Evolutionary conservation across 495 filamentous ascomycete species (phyloP), one percentile per base, ranked within the genome.

Genomic region (Aspergillus carlsbadensis): DNA sequence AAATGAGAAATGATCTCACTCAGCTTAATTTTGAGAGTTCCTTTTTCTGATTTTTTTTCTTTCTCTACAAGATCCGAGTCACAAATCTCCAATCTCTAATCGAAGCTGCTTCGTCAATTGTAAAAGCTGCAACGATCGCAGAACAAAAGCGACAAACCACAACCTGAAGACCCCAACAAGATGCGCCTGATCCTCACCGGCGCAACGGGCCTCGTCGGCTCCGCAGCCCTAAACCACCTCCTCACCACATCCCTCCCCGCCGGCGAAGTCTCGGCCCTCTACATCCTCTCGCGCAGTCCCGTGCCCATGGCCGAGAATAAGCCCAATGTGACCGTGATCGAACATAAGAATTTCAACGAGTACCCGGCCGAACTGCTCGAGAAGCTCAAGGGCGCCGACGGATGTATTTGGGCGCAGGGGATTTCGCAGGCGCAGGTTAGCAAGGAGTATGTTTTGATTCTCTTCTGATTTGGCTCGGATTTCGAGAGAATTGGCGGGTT

Each of bases 151-250:
- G n/a, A n/a, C n/a, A n/a, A n/a, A n/a, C n/a, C n/a, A n/a, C n/a
- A n/a, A n/a, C n/a, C n/a, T n/a, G n/a, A n/a, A n/a, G n/a, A n/a
- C n/a, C n/a, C n/a, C n/a, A n/a, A n/a, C n/a, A 61, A 47, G 5
- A 88, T 89, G 85, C 87, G 88, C 76, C 73, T 91, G 54, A 85
- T 91, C 50, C 79, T 90, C 37, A 90, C 88, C 0, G 88, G 88
- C 34, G 87, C 87, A 7, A 91, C 87, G 0, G 88, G 88, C 57
- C 78, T 89, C 4, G 82, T 90, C 15, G 87, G 88, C 68, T 82
- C 81, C 5, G 81, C 72, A 21, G 81, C 83, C 20, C 77, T 90
- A 1, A 78, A 85, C 49, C 74, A 79, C 49, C 87, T 90, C 78
- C 75, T 90, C 52, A 76, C 21, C 5, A 37, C 10, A 3, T 2